Evolutionary conservation across 2,329 filamentous ascomycete species (phyloP).

Genomic region (Xylariaceae sp.): DNA sequence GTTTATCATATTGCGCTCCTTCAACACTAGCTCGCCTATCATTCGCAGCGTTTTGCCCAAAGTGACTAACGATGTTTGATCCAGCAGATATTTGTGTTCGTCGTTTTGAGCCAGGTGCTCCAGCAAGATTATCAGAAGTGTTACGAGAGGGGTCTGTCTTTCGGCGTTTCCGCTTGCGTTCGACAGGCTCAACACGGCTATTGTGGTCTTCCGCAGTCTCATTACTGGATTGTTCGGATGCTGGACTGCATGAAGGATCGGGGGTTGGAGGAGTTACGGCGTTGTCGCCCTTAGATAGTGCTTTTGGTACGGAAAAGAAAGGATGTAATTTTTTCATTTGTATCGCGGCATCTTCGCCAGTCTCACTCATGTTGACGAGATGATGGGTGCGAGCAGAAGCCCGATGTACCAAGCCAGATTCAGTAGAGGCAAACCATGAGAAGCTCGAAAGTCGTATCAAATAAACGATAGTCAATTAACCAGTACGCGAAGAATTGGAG

Average conservation of each 20-base stretch:
- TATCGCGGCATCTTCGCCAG: constrained; percentile 42
- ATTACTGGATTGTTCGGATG: constrained; percentile 30
- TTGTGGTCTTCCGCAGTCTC: constrained; percentile 19
- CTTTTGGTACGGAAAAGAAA: constrained; percentile 52
- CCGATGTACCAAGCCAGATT: background rate
- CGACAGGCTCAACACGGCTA: constrained; percentile 35
- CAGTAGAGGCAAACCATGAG: constrained; percentile 8
- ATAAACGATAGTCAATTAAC: background rate
- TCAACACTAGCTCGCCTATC: background rate
- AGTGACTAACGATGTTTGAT: constrained; percentile 27
- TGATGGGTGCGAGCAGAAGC: background rate
- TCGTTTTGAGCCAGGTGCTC: constrained; percentile 22
- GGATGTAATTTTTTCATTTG: constrained; percentile 58
- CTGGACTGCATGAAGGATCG: constrained; percentile 41
- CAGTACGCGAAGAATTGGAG: too few relatives aligned
- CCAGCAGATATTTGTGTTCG: constrained; percentile 23
- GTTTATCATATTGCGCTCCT: constrained; percentile 8
- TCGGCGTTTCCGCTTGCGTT: constrained; percentile 50
- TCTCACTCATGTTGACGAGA: constrained; percentile 52
- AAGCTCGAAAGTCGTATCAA: background rate
- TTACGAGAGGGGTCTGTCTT: constrained; percentile 45
- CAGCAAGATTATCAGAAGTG: constrained; percentile 19
- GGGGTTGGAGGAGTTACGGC: constrained; percentile 37
- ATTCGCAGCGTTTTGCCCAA: constrained; percentile 16
- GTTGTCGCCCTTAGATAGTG: constrained; percentile 21